Evolutionary conservation across 768 basidiomycete species (phyloP).

Genomic region (Ramaria sp.): DNA sequence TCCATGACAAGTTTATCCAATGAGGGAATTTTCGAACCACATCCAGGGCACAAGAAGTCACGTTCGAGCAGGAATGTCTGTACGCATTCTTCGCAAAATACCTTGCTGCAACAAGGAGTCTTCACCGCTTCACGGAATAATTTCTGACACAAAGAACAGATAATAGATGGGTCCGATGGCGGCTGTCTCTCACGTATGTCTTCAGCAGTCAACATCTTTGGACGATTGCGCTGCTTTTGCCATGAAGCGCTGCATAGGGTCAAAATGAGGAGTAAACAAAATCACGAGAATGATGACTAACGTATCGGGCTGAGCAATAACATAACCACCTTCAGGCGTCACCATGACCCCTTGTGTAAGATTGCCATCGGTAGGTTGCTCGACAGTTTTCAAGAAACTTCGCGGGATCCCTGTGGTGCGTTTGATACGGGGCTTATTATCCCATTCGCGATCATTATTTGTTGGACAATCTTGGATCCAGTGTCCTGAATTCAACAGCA

Average conservation of each 20-base stretch:
- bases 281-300: slow-evolving; percentile 32
- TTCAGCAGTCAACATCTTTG: slow-evolving; percentile 72
- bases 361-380: slow-evolving; percentile 66
- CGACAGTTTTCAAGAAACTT: slow-evolving; percentile 94
- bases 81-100: slow-evolving; percentile 96
- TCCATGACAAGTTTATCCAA: slow-evolving; percentile 80
- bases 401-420: slow-evolving; percentile 97
- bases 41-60: slow-evolving; percentile 90
- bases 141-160: slow-evolving; percentile 87
- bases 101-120: slow-evolving; percentile 86
- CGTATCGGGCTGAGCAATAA: slow-evolving; percentile 94
- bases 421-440: slow-evolving; percentile 91
- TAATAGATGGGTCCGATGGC: slow-evolving; percentile 67
- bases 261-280: not conserved
- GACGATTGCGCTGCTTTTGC: slow-evolving; percentile 80
- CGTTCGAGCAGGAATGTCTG: slow-evolving; percentile 88
- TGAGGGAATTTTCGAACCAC: slow-evolving; percentile 77
- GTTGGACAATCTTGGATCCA: slow-evolving; percentile 99
- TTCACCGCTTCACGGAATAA: slow-evolving; percentile 90
- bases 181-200: slow-evolving; percentile 77
- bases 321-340: slow-evolving; percentile 96
- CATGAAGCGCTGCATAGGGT: slow-evolving; percentile 62
- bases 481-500: slow-evolving; percentile 49
- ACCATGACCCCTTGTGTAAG: slow-evolving; percentile 90
- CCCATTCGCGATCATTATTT: slow-evolving; percentile 90